These are phyloP conservation scores for Paulownia fortunei DNA, from an alignment of 257 asterid genomes.

Conservation along the genomic window DNA sequence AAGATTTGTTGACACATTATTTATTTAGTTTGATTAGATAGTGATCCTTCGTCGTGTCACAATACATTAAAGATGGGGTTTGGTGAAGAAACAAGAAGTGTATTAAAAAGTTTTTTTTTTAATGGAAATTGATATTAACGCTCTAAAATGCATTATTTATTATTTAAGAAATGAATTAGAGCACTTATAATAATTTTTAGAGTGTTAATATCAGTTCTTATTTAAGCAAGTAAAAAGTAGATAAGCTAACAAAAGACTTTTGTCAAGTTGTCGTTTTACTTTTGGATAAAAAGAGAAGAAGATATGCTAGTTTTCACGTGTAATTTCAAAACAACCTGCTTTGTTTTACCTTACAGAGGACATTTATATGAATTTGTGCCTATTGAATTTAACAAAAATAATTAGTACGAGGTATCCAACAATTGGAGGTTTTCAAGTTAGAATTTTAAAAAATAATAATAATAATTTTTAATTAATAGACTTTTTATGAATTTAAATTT, in stretches of 20 bases:
- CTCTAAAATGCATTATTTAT: too few relatives aligned
- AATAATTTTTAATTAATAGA: too few relatives aligned
- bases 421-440: too few relatives aligned
- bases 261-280: background rate
- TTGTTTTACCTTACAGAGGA: background rate
- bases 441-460: too few relatives aligned
- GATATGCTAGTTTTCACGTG: background rate
- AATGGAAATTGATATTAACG: too few relatives aligned
- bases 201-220: too few relatives aligned
- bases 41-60: background rate
- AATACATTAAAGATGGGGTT: conserved; percentile 7
- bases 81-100: conserved; percentile 16
- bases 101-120: background rate
- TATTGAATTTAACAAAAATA: too few relatives aligned
- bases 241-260: conserved; percentile 1
- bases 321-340: background rate
- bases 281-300: background rate
- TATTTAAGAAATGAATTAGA: too few relatives aligned
- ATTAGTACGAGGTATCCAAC: too few relatives aligned
- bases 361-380: background rate
- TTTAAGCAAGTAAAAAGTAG: background rate
- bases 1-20: background rate
- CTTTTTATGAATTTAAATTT: too few relatives aligned
- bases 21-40: conserved; percentile 1
- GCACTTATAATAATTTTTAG: too few relatives aligned